Evolutionary conservation across 306 rosid species (phyloP), one percentile per base, ranked within the genome.

Genomic region (Fagus sylvatica): DNA sequence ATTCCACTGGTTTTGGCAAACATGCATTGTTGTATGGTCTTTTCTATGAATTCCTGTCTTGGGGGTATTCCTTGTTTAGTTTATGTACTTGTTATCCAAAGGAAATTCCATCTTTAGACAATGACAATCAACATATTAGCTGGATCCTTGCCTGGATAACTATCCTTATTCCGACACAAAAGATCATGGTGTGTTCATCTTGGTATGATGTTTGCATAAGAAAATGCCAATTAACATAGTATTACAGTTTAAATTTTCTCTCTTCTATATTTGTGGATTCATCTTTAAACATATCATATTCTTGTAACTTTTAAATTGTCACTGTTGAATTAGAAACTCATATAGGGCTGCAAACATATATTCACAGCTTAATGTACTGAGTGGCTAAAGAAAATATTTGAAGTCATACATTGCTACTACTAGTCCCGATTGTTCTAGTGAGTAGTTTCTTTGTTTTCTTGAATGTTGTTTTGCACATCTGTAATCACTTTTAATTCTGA

Each of bases 91-190:
- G 69, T 69, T 66, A 42, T 54, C 40, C 33, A 1, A 51, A 69
- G 36, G 19, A 33, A 69, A 60, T 48, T 1, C 19, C 56, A 43
- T 71, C 55, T 12, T 32, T 55, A 40, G 64, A 73, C 30, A 79
- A 39, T 37, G 48, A 36, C 8, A 65, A 37, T 33, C 1, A 39
- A 65, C 17, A 66, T 17, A 4, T 17, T 40, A 39, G 49, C 51
- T 66, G 30, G 39, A 61, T 64, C 57, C 49, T 39, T 65, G 55
- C 34, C 64, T 78, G 69, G 70, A 42, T 72, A 6, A 7, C 16
- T 74, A 51, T 40, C 22, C 36, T 4, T 74, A 57, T 67, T 65
- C 48, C 49, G 69, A 48, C 81, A 71, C 56, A 43, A 64, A 46
- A 65, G 33, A 71, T 46, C 8, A 36, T 60, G 46, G 32, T 67